These are phyloP conservation scores for Dissophora globulifera DNA, from an alignment of 192 early-diverging fungal genomes.

Conservation along the genomic window DNA sequence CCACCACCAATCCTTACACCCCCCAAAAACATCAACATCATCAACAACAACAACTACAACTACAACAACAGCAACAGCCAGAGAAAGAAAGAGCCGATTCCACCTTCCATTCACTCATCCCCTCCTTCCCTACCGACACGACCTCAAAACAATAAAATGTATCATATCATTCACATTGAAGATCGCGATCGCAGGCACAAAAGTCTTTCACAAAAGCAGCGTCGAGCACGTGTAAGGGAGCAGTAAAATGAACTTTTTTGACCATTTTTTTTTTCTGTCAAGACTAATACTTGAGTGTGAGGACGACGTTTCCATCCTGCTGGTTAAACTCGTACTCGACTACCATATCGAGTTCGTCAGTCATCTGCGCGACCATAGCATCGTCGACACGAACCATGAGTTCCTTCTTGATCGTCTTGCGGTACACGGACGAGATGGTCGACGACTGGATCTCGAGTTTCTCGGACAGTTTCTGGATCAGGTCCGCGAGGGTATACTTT, in stretches of 20 bases:
- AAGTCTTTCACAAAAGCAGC: too few species aligned
- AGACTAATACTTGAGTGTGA: constrained; percentile 58
- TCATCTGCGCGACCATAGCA: constrained; percentile 67
- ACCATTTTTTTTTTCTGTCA: neutral
- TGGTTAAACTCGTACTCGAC: constrained; percentile 56
- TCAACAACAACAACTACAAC: too few species aligned
- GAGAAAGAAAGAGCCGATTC: constrained; percentile 7
- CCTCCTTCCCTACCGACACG: neutral
- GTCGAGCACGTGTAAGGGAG: too few species aligned
- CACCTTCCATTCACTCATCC: neutral
- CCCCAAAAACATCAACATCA: too few species aligned
- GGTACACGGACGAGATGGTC: constrained; percentile 53
- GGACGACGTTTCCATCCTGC: constrained; percentile 54
- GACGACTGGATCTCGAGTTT: constrained; percentile 60
- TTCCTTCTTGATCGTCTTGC: constrained; percentile 61
- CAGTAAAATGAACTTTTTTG: constrained; percentile 1
- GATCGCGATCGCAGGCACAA: too few species aligned
- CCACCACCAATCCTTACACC: too few species aligned
- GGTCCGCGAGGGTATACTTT: constrained; percentile 62
- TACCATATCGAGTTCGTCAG: constrained; percentile 74
- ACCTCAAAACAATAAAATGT: constrained; percentile 16
- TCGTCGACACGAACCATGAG: constrained; percentile 68
- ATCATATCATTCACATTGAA: constrained; percentile 15
- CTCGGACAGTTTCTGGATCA: constrained; percentile 64
- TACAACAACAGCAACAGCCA: neutral